Conservation (phyloP, 352 stramenopile genomes). For the Globisporangium solare region DNA sequence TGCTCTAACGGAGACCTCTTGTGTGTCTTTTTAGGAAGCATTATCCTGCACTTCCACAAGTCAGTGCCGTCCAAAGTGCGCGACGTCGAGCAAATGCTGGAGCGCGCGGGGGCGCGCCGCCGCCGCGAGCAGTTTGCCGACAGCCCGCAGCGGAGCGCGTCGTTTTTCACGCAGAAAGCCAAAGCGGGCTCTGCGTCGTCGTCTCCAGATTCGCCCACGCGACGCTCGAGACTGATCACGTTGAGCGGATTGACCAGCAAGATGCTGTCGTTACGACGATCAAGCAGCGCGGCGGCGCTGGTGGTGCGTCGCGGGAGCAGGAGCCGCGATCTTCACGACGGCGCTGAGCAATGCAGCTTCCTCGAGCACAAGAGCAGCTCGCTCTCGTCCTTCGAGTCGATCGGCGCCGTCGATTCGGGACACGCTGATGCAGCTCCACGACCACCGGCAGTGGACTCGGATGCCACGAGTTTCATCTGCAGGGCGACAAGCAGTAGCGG, state of each 20-base stretch:
- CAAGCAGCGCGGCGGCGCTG: constrained; percentile 4
- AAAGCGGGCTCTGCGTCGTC: not conserved
- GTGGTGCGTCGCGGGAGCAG: not conserved
- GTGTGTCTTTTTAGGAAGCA: constrained; percentile 31
- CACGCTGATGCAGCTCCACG: too few species aligned
- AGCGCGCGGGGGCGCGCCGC: constrained; percentile 33
- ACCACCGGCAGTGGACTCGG: constrained; percentile 1
- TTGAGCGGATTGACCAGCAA: constrained; percentile 12
- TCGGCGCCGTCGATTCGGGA: too few species aligned
- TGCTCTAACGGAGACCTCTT: not conserved
- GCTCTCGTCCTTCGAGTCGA: not conserved
- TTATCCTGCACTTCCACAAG: constrained; percentile 74
- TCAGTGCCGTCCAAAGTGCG: constrained; percentile 33
- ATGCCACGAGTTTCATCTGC: constrained; percentile 28
- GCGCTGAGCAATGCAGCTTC: constrained; percentile 15
- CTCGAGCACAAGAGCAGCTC: constrained; percentile 1
- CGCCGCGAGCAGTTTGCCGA: constrained; percentile 15
- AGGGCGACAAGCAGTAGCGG: constrained; percentile 12
- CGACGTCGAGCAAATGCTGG: constrained; percentile 55
- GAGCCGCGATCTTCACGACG: constrained; percentile 9
- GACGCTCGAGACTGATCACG: constrained; percentile 13
- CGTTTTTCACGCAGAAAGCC: too few species aligned
- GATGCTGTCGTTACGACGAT: constrained; percentile 8
- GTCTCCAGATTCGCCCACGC: constrained; percentile 2
- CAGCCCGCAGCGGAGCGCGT: too few species aligned